These are phyloP conservation scores for Alnus rubra DNA, from an alignment of 306 rosid species.

Conservation along the genomic window DNA sequence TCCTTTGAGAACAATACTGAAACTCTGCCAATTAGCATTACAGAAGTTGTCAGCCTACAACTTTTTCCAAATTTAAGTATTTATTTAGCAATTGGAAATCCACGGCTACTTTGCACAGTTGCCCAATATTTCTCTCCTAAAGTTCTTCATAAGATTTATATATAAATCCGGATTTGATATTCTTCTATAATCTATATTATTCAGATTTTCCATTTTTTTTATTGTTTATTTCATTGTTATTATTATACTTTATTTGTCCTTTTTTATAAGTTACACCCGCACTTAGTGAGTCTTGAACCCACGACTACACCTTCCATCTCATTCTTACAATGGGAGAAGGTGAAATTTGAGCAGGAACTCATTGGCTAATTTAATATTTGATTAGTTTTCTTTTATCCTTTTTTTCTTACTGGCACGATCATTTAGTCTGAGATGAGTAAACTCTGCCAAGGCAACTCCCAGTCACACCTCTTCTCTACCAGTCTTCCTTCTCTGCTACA, in stretches of 20 bases:
- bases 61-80: background rate
- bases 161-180: too few relatives aligned
- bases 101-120: background rate
- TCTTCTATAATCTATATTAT: too few relatives aligned
- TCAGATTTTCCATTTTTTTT: too few relatives aligned
- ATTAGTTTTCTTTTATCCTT: background rate
- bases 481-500: background rate
- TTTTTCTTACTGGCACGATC: background rate
- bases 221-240: background rate
- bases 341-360: background rate
- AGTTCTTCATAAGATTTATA: background rate
- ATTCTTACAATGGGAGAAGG: background rate
- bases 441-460: background rate
- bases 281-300: background rate
- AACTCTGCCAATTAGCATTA: background rate
- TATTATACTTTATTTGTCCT: background rate
- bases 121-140: background rate
- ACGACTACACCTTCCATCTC: background rate
- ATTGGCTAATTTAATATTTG: background rate
- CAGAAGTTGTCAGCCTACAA: background rate
- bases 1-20: too few relatives aligned
- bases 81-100: background rate
- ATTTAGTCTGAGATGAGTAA: conserved; percentile 3
- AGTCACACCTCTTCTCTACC: background rate
- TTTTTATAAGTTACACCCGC: background rate